Conservation (phyloP, 768 basidiomycete genomes). For the Hericium coralloides region DNA sequence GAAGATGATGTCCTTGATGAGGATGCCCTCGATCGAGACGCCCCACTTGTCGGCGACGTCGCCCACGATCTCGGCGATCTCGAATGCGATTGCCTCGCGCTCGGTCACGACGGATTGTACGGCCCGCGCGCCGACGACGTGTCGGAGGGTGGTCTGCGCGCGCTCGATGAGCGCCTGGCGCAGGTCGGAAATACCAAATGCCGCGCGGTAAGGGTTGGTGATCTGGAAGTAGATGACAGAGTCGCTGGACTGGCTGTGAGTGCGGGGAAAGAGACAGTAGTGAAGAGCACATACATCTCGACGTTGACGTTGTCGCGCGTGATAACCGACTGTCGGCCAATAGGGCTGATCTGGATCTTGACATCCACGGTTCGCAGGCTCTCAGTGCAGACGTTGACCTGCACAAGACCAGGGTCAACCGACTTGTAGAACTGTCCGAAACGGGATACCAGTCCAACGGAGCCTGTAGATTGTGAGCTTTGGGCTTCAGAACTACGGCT, state of each 20-base stretch:
- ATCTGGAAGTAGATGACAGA: conserved; percentile 94
- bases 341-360: conserved; percentile 89
- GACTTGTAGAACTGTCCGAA: conserved; percentile 97
- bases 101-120: conserved; percentile 97
- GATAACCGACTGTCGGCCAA: conserved; percentile 84
- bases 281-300: conserved; percentile 52
- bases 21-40: conserved; percentile 91
- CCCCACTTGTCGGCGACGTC: conserved; percentile 95
- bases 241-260: conserved; percentile 50
- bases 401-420: conserved; percentile 85
- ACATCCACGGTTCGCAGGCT: conserved; percentile 81
- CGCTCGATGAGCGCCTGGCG: conserved; percentile 78
- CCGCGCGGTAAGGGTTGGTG: conserved; percentile 83
- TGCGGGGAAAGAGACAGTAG: conserved; percentile 2
- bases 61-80: conserved; percentile 93
- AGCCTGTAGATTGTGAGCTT: conserved; percentile 38
- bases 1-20: conserved; percentile 94
- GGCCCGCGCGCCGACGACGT: conserved; percentile 90
- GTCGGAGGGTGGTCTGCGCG: conserved; percentile 91
- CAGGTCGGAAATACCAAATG: conserved; percentile 88
- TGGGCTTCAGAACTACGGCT: neutral
- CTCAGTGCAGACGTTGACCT: conserved; percentile 94
- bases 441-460: conserved; percentile 84
- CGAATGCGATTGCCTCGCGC: conserved; percentile 91
- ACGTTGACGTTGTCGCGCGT: conserved; percentile 96